Percentiles rank a stretch among this genome's conserved stretches.
Evolutionary conservation across 495 filamentous ascomycete species (phyloP).

Genomic region (Talaromyces thailandensis): DNA sequence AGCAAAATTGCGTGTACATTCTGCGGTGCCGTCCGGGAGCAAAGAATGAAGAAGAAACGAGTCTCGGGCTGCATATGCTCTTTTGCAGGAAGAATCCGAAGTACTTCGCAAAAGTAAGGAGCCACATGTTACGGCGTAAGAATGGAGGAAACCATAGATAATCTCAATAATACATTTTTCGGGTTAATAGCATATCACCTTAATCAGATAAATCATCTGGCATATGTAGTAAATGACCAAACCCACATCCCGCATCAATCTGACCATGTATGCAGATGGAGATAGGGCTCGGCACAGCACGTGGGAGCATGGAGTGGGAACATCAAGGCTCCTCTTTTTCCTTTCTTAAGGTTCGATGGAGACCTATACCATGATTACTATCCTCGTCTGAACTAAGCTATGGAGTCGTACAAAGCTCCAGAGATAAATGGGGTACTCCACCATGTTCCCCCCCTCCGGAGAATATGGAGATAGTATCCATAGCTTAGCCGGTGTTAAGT

Average conservation of each 20-base stretch:
- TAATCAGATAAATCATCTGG: neutral
- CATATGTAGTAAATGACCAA: neutral
- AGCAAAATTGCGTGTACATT: neutral
- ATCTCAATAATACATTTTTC: neutral
- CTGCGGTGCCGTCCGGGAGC: neutral
- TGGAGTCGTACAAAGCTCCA: neutral
- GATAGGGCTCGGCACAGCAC: neutral
- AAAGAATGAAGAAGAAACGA: neutral
- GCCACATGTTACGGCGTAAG: neutral
- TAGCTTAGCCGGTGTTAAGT: no score
- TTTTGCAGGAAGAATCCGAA: neutral
- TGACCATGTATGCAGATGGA: neutral
- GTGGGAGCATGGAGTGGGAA: neutral
- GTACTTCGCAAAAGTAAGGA: neutral
- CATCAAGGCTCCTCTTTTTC: neutral
- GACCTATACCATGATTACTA: neutral
- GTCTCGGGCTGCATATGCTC: neutral
- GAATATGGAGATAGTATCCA: neutral
- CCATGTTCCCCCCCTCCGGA: neutral
- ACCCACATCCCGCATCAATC: neutral
- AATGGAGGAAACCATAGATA: neutral
- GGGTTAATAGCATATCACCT: neutral
- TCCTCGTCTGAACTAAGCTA: neutral
- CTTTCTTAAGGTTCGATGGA: neutral
- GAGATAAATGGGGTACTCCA: neutral